Evolutionary conservation across 129 eudicot species (phyloP).

Genomic region (Apium graveolens): DNA sequence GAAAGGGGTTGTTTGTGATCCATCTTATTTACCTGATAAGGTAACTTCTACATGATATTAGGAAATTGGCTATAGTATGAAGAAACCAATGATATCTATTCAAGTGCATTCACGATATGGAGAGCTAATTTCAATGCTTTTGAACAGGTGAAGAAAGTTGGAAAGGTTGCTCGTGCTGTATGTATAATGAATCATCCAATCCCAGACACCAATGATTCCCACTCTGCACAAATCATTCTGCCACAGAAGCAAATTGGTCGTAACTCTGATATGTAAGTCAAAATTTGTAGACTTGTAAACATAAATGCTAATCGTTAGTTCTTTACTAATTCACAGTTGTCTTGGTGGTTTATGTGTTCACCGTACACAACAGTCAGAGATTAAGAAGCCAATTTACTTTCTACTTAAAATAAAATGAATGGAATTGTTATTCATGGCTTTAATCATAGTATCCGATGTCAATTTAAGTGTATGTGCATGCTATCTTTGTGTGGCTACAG

Average conservation of each 20-base stretch:
- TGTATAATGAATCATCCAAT: slow-evolving; percentile 96
- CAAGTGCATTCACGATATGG: background rate
- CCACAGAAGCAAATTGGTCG: slow-evolving; percentile 96
- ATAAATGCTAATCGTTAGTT: background rate
- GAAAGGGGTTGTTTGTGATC: slow-evolving; percentile 88
- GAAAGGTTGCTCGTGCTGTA: slow-evolving; percentile 91
- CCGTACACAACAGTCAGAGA: background rate
- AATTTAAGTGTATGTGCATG: background rate
- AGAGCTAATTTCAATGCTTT: slow-evolving; percentile 2
- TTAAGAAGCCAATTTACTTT: background rate
- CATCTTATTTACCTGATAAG: slow-evolving; percentile 78
- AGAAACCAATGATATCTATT: background rate
- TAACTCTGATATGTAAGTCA: slow-evolving; percentile 81
- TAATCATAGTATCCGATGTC: background rate
- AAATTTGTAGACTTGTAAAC: background rate
- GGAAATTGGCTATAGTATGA: background rate
- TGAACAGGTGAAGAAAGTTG: slow-evolving; percentile 65
- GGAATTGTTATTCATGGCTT: background rate
- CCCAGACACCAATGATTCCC: slow-evolving; percentile 83
- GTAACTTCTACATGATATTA: slow-evolving; percentile 11
- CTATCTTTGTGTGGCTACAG: slow-evolving; percentile 23
- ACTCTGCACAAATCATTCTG: slow-evolving; percentile 85
- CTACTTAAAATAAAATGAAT: background rate
- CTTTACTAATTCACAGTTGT: background rate
- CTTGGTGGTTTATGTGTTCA: background rate